phyloP scores from a whole-genome alignment of 2,329 filamentous ascomycete genomes.

The Lachnum nothofagi region DNA sequence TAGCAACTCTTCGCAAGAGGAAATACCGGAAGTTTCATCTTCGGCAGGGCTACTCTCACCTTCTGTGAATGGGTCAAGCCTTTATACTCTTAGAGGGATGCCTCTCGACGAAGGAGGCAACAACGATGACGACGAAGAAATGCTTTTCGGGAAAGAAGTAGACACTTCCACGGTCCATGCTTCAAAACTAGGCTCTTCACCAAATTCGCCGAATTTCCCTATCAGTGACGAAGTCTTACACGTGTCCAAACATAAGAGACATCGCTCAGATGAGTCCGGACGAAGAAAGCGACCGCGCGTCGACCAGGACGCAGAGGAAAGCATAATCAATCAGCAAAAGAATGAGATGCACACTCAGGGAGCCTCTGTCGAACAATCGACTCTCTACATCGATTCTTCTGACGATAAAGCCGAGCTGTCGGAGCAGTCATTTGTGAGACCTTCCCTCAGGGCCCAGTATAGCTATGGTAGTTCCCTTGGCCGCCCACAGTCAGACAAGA shows the following conservation, averaged over 20 bases:
- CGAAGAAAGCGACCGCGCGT: background rate
- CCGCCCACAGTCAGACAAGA: background rate
- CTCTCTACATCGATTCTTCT: too few relatives aligned
- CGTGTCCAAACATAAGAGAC: too few relatives aligned
- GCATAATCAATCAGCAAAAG: background rate
- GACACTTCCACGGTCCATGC: background rate
- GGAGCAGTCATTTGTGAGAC: too few relatives aligned
- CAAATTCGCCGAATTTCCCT: background rate
- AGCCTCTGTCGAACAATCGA: too few relatives aligned
- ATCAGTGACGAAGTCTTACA: too few relatives aligned
- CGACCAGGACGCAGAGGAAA: background rate
- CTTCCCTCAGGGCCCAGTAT: too few relatives aligned
- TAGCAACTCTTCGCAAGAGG: background rate
- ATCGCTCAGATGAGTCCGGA: background rate
- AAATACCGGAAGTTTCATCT: background rate
- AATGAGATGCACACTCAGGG: background rate
- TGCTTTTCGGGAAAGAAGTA: background rate
- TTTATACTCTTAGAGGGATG: background rate
- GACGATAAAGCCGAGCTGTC: too few relatives aligned
- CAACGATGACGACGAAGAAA: background rate
- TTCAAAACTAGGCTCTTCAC: background rate
- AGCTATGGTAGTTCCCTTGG: too few relatives aligned
- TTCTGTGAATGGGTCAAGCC: background rate
- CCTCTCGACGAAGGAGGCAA: background rate
- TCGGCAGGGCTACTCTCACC: background rate